Evolutionary conservation across 345 rosid genomes (phyloP), one percentile per base, ranked within the genome.

Genomic region (Melaleuca quinquenervia): DNA sequence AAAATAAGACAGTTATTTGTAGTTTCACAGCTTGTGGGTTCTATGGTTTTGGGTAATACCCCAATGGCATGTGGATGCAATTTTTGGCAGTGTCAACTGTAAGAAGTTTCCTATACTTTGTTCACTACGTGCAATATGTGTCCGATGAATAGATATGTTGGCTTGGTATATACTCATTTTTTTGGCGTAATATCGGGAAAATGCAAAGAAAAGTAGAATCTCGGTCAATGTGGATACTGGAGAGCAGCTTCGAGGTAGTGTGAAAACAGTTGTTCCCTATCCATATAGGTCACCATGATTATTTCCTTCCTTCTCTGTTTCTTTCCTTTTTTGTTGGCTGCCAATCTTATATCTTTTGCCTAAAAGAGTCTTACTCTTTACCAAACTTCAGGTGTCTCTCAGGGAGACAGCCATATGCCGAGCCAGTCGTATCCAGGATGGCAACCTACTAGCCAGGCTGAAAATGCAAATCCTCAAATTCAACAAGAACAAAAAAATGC

Each of bases 371-470:
- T 83, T 70, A 32, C 45, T 70, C 78, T 70, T 32, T 32, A 70
- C 16, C 78, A 70, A 70, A 56, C 83, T 45, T 83, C 89, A 90
- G 88, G 89, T 91, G 86, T 90, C 84, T 87, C 90, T 85, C 87
- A 87, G 87, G 94, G 93, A 88, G 87, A 90, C 91, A 90, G 8
- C 45, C 78, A 88, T 85, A 83, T 86, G 84, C 76, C 92, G 52
- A 86, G 85, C 86, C 94, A 90, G 86, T 89, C 92, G 53, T 92
- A 89, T 90, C 80, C 90, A 36, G 89, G 91, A 87, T 93, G 96
- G 96, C 92, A 90, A 87, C 86, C 87, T 83, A 76, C 88, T 49
- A 84, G 86, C 44, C 93, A 91, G 84, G 95, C 90, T 87, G 91
- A 91, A 82, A 93, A 87, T 89, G 86, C 85, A 53, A 89, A 84